Conservation (phyloP, 1,284 basidiomycete species). For the Irpex lacteus region DNA sequence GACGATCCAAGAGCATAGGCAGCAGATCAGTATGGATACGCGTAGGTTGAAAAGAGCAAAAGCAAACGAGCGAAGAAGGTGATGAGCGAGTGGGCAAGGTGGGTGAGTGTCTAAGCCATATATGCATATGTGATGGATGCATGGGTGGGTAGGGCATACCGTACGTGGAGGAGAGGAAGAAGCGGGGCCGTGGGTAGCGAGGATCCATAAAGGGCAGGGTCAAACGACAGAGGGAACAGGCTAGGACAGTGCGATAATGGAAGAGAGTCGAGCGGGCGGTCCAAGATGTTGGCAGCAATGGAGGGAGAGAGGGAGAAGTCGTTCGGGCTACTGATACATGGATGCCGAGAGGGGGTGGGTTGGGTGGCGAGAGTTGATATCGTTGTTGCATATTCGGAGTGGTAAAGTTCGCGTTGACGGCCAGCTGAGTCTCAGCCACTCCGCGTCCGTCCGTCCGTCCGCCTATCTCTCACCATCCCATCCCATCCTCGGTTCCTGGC, state of each 20-base stretch:
- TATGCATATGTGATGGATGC: background rate
- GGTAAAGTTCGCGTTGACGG: background rate
- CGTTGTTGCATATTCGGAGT: too few relatives aligned
- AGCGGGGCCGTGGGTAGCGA: background rate
- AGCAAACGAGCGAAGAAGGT: background rate
- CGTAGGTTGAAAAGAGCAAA: background rate
- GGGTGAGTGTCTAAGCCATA: background rate
- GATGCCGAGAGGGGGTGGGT: background rate
- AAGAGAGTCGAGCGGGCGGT: background rate
- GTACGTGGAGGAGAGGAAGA: background rate
- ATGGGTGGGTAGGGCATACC: background rate
- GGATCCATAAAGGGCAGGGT: background rate
- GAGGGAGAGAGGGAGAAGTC: background rate
- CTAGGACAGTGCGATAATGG: background rate
- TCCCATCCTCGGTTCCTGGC: background rate
- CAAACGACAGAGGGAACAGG: background rate
- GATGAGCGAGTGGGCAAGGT: background rate
- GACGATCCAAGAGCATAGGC: background rate
- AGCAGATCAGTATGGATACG: background rate
- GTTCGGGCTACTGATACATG: background rate
- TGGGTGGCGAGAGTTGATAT: too few relatives aligned
- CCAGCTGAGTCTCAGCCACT: too few relatives aligned
- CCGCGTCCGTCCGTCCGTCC: background rate
- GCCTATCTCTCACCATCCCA: too few relatives aligned
- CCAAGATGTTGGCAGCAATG: background rate